Conservation (phyloP, 306 rosid species). For the Castanea sativa region DNA sequence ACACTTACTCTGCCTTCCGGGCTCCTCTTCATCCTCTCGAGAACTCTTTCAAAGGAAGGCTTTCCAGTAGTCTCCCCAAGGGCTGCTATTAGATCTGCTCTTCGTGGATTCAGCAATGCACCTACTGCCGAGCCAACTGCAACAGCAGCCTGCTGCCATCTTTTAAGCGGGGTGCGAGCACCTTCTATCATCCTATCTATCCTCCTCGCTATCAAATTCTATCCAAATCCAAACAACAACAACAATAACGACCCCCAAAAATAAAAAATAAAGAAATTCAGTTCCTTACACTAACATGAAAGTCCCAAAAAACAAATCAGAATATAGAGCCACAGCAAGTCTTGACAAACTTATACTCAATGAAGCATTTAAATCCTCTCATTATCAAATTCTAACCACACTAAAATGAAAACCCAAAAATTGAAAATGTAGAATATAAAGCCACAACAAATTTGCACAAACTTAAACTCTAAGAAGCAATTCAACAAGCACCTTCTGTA, state of each 20-base stretch:
- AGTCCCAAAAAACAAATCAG: not conserved
- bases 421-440: not conserved
- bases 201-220: slow-evolving; percentile 10
- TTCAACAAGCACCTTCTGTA: slow-evolving; percentile 2
- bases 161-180: slow-evolving; percentile 52
- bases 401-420: not conserved
- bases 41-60: slow-evolving; percentile 85
- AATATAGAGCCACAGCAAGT: not conserved
- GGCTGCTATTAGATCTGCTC: slow-evolving; percentile 95
- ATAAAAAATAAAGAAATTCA: not conserved
- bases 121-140: slow-evolving; percentile 95
- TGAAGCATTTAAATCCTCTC: slow-evolving; percentile 4
- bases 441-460: not conserved
- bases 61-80: slow-evolving; percentile 94
- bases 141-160: slow-evolving; percentile 92
- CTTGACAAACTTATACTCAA: not conserved
- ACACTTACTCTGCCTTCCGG: slow-evolving; percentile 74
- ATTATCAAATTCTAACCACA: no score
- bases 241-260: not conserved
- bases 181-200: slow-evolving; percentile 47
- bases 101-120: slow-evolving; percentile 81
- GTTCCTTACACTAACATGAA: not conserved
- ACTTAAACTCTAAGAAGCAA: not conserved
- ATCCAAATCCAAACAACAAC: not conserved
- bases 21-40: slow-evolving; percentile 67